Evolutionary conservation across 2,329 filamentous ascomycete species (phyloP), one percentile per base, ranked within the genome.

Genomic region (Penicillium sp.): DNA sequence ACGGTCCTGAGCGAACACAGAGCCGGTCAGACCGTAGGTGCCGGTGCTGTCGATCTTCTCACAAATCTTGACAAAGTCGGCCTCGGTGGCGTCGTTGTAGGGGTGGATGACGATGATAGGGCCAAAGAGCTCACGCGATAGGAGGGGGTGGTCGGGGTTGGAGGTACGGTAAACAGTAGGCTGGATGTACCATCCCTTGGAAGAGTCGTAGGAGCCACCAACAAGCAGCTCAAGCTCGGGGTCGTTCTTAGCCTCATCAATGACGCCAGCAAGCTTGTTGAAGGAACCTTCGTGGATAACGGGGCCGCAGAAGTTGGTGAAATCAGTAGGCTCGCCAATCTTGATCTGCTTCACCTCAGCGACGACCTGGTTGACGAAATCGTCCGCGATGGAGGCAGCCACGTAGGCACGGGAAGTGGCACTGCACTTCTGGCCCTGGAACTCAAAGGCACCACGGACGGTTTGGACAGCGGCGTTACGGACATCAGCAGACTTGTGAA

Each of bases 351-450:
- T 80, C 7, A 87, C 88, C 76, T 94, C 89, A n/a, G 82, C 75
- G 13, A 87, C 81, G 3, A 96, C 78, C 56, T 83, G 82, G 64
- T 86, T 77, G 71, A 87, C 85, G 78, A 94, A 91, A 61, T 87
- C 79, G 10, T 89, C 83, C 85, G 89, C 92, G 49, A 89, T 76
- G 2, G 90, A 94, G 69, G 85, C 83, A 36, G 92, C 87, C 3
- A 95, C 85, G 77, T 96, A 96, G 50, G 86, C 80, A 31, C 92
- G 87, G 31, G 90, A 94, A 22, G 89, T 92, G 58, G 92, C 92
- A 68, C 89, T 92, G 82, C 92, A 96, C 78, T 96, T 96, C 77
- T 96, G 92, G 51, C 92, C 92, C 75, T 95, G 91, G 81, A 88
- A 96, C 76, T 96, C 92, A 71, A 96, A 96, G 2, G 92, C 91